Base-by-base conservation (phyloP, 2,329 filamentous ascomycete species). In the Nothomitra cinnamomea region DNA sequence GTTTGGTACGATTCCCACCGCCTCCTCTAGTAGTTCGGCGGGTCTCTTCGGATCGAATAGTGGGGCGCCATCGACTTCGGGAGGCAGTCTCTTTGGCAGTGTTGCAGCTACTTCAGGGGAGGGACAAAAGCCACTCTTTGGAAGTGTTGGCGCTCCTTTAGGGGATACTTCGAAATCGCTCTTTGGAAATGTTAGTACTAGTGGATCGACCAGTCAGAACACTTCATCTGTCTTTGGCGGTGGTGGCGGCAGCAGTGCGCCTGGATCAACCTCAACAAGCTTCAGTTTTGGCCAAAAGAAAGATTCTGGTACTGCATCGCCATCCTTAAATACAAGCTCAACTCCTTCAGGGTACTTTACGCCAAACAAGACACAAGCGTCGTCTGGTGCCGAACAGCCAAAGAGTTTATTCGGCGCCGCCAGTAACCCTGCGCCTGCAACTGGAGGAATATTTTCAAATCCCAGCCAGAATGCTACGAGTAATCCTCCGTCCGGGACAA, bases 11-110 rank as follows among this genome's bases (percentile, higher is more conserved):
- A 21, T 25, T 8, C n/a, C 49, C 28, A 40, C 2, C 12, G n/a
- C 4, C 38, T 12, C 8, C 15, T 41, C 36, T 17, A 22, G 50
- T 10, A 19, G n/a, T 5, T 60, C 63, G 49, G 62, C 60, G 53
- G 62, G 59, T 51, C 52, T 59, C 7, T 67, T 67, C 54, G 66
- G 64, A 49, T 24, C 45, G 17, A 35, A 7, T 35, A 49, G 2
- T 35, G 45, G 45, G 19, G 28, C 61, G 60, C 55, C 64, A 62
- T 52, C 59, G 60, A 56, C 58, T 28, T 57, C 61, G 21, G 61
- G 61, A 40, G 63, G 64, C 55, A 60, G 63, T 50, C 62, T 71
- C 36, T 72, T 72, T 61, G 69, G 70, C 53, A 69, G 24, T 19
- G 19, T 24, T 49, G 15, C 25, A 10, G 40, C 50, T 52, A 52